phyloP scores from a whole-genome alignment of 352 stramenopile species.

The Phytophthora citricola region DNA sequence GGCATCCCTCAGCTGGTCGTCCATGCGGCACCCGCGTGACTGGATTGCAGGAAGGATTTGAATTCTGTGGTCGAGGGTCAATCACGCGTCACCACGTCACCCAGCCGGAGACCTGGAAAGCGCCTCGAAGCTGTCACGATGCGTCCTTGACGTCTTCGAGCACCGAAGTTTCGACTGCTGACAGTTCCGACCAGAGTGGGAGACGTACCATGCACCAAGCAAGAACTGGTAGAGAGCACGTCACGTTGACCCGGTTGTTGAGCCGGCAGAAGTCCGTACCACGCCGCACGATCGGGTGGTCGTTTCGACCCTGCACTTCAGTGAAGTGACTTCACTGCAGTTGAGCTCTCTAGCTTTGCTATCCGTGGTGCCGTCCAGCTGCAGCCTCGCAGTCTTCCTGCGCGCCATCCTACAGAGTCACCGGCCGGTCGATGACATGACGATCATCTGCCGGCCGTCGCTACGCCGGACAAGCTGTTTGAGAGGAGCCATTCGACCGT shows the following conservation, averaged over 20 bases:
- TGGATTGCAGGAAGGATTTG: constrained; percentile 8
- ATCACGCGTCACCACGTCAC: constrained; percentile 11
- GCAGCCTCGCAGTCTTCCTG: constrained; percentile 8
- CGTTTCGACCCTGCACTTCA: background rate
- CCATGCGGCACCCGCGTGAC: background rate
- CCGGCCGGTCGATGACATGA: constrained; percentile 13
- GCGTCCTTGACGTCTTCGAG: background rate
- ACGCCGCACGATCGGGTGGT: constrained; percentile 2
- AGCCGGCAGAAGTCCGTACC: constrained; percentile 5
- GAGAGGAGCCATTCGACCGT: constrained; percentile 23
- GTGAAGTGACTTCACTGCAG: background rate
- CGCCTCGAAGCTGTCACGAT: background rate
- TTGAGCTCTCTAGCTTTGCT: constrained; percentile 1
- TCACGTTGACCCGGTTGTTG: constrained; percentile 7
- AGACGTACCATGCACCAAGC: background rate
- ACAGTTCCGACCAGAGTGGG: constrained; percentile 1
- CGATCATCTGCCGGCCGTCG: constrained; percentile 5
- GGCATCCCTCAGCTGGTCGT: constrained; percentile 19
- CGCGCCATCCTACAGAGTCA: background rate
- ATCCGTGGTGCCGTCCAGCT: constrained; percentile 11
- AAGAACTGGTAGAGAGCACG: constrained; percentile 9
- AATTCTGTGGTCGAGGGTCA: constrained; percentile 12
- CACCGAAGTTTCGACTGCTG: background rate
- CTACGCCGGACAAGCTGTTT: constrained; percentile 21
- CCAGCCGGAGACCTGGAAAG: background rate